These are phyloP conservation scores for Primulina tabacum DNA, from an alignment of 257 asterid species.

Conservation along the genomic window DNA sequence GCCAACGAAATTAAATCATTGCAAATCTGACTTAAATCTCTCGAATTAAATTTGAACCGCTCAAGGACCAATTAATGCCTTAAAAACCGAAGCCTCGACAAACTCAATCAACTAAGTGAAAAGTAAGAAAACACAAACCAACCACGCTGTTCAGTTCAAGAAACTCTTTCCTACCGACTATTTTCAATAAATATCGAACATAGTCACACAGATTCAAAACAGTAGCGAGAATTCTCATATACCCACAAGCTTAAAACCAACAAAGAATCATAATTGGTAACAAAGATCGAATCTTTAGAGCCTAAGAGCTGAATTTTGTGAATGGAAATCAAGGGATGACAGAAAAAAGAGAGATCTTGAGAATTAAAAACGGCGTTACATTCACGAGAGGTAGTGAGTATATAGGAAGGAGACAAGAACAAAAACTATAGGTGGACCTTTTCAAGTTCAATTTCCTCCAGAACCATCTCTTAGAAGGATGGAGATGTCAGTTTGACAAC, in stretches of 20 bases:
- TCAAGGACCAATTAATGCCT: constrained; percentile 22
- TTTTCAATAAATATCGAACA: constrained; percentile 1
- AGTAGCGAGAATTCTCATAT: not conserved
- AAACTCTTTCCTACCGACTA: not conserved
- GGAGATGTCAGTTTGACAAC: not conserved
- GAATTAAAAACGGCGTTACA: not conserved
- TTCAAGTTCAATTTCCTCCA: constrained; percentile 3
- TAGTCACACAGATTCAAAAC: not conserved
- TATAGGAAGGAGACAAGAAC: constrained; percentile 20
- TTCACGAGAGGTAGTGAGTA: not conserved
- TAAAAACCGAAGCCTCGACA: not conserved
- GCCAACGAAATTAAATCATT: not conserved
- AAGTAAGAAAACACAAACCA: not conserved
- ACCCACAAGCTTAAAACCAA: constrained; percentile 20
- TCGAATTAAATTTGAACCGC: not conserved
- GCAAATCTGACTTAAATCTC: not conserved
- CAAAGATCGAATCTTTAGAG: constrained; percentile 21
- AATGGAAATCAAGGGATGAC: not conserved
- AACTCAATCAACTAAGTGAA: not conserved
- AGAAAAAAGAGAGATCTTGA: not conserved
- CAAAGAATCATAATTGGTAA: not conserved
- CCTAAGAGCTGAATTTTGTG: not conserved
- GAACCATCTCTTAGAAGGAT: not conserved
- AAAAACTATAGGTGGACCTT: not conserved
- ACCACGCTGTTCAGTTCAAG: constrained; percentile 6